These are phyloP conservation scores for Salisapilia sapeloensis DNA, from an alignment of 352 stramenopile genomes.

Conservation along the genomic window DNA sequence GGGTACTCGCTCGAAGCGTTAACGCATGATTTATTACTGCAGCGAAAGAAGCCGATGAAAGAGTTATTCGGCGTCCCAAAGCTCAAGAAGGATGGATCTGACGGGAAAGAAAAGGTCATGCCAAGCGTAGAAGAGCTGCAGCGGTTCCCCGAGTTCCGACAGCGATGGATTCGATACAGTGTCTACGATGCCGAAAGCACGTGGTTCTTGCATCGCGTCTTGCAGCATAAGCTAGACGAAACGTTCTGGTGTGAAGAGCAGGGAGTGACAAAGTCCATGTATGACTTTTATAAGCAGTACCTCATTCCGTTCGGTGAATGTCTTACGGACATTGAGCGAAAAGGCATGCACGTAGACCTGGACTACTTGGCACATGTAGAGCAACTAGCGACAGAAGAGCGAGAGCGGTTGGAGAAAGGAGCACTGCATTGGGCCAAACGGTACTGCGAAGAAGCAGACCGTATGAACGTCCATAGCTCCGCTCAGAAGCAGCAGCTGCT, in stretches of 20 bases:
- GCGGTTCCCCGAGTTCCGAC: slow-evolving; percentile 68
- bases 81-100: slow-evolving; percentile 90
- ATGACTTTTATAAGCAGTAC: slow-evolving; percentile 95
- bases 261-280: slow-evolving; percentile 52
- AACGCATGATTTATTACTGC: slow-evolving; percentile 66
- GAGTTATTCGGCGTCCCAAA: slow-evolving; percentile 92
- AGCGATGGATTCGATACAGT: slow-evolving; percentile 93
- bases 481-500: slow-evolving; percentile 92
- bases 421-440: slow-evolving; percentile 87
- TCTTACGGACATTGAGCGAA: slow-evolving; percentile 97
- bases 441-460: slow-evolving; percentile 88
- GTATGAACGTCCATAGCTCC: slow-evolving; percentile 90
- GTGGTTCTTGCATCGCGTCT: slow-evolving; percentile 86
- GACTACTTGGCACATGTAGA: slow-evolving; percentile 88
- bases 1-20: slow-evolving; percentile 94
- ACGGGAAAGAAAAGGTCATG: slow-evolving; percentile 73
- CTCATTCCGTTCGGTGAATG: slow-evolving; percentile 96
- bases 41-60: slow-evolving; percentile 94
- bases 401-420: slow-evolving; percentile 44
- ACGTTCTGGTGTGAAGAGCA: slow-evolving; percentile 75
- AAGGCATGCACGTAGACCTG: slow-evolving; percentile 81
- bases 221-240: slow-evolving; percentile 81
- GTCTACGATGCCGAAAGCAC: slow-evolving; percentile 95
- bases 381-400: slow-evolving; percentile 80
- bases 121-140: slow-evolving; percentile 71